These are phyloP conservation scores for Daldinia loculata DNA, from an alignment of 495 filamentous ascomycete genomes.

Conservation along the genomic window DNA sequence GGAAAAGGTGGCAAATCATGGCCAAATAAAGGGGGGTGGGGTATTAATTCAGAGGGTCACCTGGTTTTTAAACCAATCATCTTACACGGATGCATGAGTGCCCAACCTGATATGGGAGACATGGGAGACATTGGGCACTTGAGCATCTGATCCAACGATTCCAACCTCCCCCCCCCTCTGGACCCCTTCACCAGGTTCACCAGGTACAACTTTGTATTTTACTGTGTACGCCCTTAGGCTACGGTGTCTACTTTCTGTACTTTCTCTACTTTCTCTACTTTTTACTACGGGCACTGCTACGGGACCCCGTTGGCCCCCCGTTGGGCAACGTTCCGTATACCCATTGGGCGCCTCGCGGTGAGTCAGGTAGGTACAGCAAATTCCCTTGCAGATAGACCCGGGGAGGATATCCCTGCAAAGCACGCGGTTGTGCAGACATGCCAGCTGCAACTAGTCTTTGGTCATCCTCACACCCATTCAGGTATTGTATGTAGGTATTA, in stretches of 20 bases:
- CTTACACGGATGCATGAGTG: conserved; percentile 36
- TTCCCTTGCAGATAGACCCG: conserved; percentile 40
- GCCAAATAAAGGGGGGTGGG: conserved; percentile 36
- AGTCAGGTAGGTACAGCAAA: conserved; percentile 41
- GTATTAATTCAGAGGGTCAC: conserved; percentile 24
- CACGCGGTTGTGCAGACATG: conserved; percentile 32
- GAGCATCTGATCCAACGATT: conserved; percentile 35
- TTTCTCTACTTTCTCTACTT: background rate
- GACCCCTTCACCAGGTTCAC: conserved; percentile 14
- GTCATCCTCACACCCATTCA: conserved; percentile 23
- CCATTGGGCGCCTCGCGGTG: conserved; percentile 43
- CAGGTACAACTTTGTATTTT: conserved; percentile 36
- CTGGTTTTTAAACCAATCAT: conserved; percentile 32
- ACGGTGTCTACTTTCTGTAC: conserved; percentile 18
- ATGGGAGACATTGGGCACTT: conserved; percentile 20
- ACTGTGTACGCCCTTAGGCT: conserved; percentile 26
- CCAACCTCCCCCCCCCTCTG: background rate
- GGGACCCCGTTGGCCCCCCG: conserved; percentile 14
- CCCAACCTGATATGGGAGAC: conserved; percentile 11
- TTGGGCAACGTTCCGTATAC: conserved; percentile 41
- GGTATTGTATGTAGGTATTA: too few species aligned
- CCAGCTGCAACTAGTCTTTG: conserved; percentile 19
- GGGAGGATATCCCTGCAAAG: conserved; percentile 38
- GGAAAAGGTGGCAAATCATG: conserved; percentile 29
- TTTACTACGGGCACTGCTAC: background rate